Base-by-base conservation (phyloP, 495 filamentous ascomycete genomes). In the Durotheca rogersii region DNA sequence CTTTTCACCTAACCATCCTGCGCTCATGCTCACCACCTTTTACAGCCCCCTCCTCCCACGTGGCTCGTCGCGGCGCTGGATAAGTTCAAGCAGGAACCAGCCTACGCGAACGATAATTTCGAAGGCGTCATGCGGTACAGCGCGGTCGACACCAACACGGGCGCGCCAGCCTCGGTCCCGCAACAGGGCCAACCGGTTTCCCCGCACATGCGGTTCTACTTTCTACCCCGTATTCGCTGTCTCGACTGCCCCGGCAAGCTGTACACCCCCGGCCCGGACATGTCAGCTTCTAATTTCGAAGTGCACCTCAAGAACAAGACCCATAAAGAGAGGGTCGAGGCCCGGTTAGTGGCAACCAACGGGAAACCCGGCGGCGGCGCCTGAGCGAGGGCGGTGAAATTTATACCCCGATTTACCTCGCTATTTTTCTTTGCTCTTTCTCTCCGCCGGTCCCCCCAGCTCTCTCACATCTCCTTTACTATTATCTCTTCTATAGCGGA, bases 241-340 rank as follows among this genome's bases (percentile, higher is more conserved):
- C 79, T 82, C 32, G 93, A 96, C 63, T 96, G 93, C 68, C 88
- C 92, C 1, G 89, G 90, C 25, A 96, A 96, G 65, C 71, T 95
- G 21, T 98, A 98, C 65, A 95, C 87, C 0, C 86, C 89, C 1
- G 87, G 88, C 0, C 91, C 92, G 0, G 88, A 82, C 16, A 83
- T 77, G 61, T 89, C 90, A 0, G 85, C 90, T 7, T 83, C 84
- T n/a, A 90, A 93, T 61, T 96, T 96, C 47, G 85, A 92, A 69
- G 83, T 92, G 4, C 90, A 96, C 70, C 72, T 95, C n/a, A 85
- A 81, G 58, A 93, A 94, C 68, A 70, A 82, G 29, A 67, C 77
- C 15, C 93, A 96, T 72, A 82, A 85, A 61, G 81, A 88, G 60
- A 80, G 75, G 48, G 90, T 95, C 0, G 61, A 62, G 30, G 53